These are phyloP conservation scores for Capsicum rhomboideum DNA, from an alignment of 257 asterid species.

Conservation along the genomic window DNA sequence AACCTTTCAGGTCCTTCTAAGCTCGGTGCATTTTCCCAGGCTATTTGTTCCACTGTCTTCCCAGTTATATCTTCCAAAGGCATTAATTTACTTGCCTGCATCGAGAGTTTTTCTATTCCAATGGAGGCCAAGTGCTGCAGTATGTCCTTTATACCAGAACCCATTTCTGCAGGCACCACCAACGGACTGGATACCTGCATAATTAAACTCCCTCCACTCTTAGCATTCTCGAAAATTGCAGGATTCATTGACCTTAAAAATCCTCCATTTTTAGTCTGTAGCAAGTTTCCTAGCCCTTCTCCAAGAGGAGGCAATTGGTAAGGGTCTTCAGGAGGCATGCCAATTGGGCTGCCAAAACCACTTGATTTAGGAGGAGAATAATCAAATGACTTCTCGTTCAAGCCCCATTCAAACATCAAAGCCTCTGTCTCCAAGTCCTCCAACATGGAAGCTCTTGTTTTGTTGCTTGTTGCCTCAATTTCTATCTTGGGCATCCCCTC, in stretches of 20 bases:
- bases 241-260: constrained; percentile 90
- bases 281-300: constrained; percentile 75
- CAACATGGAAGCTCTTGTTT: constrained; percentile 48
- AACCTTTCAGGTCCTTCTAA: constrained; percentile 72
- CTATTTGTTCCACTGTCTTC: constrained; percentile 71
- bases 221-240: constrained; percentile 48
- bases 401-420: constrained; percentile 80
- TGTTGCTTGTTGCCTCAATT: constrained; percentile 25
- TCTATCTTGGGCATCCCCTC: constrained; percentile 30
- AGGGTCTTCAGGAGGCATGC: constrained; percentile 44
- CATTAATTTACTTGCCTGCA: constrained; percentile 91
- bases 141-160: constrained; percentile 75
- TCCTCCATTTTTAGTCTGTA: constrained; percentile 80
- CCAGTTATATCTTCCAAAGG: constrained; percentile 92
- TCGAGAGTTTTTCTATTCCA: constrained; percentile 86
- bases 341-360: constrained; percentile 62
- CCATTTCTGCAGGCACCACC: constrained; percentile 97
- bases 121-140: constrained; percentile 77
- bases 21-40: constrained; percentile 58
- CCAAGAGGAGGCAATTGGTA: constrained; percentile 60
- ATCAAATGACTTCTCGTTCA: constrained; percentile 62
- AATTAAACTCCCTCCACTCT: constrained; percentile 64
- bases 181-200: constrained; percentile 94
- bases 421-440: constrained; percentile 89
- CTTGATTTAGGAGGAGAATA: constrained; percentile 51